A percentile compares a stretch with the other conserved stretches of the same genome.
These are phyloP conservation scores for Vishniacozyma victoriae DNA, from an alignment of 768 basidiomycete genomes.

Conservation along the genomic window DNA sequence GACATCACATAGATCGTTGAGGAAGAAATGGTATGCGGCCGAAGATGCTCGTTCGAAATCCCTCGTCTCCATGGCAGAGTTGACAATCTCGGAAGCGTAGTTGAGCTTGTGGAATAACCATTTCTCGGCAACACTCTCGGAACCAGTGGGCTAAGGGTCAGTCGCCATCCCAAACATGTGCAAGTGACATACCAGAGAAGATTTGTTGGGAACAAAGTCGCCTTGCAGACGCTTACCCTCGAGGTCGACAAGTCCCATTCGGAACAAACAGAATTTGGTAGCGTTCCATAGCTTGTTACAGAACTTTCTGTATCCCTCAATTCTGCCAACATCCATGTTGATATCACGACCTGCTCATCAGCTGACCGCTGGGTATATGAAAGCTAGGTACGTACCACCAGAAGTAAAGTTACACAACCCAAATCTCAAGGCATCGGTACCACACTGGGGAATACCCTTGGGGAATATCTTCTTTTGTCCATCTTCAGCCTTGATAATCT, in stretches of 20 bases:
- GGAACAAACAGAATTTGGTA: constrained; percentile 98
- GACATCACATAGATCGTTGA: constrained; percentile 98
- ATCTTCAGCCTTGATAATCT: constrained; percentile 79
- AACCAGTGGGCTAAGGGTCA: constrained; percentile 65
- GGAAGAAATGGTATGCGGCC: constrained; percentile 85
- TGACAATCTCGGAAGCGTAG: constrained; percentile 67
- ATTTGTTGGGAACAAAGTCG: constrained; percentile 66
- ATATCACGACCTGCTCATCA: constrained; percentile 74
- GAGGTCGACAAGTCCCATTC: constrained; percentile 60
- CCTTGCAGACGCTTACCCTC: constrained; percentile 44
- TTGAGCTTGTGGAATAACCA: constrained; percentile 97
- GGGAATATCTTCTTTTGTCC: constrained; percentile 99
- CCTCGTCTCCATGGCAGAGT: constrained; percentile 65
- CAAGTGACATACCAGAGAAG: constrained; percentile 56
- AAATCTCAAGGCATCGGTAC: constrained; percentile 91
- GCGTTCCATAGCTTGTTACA: constrained; percentile 99
- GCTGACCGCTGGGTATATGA: background rate
- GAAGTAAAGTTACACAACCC: constrained; percentile 90
- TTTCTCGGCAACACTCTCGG: constrained; percentile 83
- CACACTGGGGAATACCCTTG: constrained; percentile 97
- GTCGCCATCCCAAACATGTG: background rate
- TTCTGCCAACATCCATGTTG: constrained; percentile 88
- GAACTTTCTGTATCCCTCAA: constrained; percentile 98
- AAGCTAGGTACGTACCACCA: constrained; percentile 56
- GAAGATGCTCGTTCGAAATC: constrained; percentile 92